Percentiles rank a stretch among this genome's conserved stretches.
These are phyloP conservation scores for Candida freyschussii DNA, from an alignment of 1,139 yeast species.

Conservation along the genomic window DNA sequence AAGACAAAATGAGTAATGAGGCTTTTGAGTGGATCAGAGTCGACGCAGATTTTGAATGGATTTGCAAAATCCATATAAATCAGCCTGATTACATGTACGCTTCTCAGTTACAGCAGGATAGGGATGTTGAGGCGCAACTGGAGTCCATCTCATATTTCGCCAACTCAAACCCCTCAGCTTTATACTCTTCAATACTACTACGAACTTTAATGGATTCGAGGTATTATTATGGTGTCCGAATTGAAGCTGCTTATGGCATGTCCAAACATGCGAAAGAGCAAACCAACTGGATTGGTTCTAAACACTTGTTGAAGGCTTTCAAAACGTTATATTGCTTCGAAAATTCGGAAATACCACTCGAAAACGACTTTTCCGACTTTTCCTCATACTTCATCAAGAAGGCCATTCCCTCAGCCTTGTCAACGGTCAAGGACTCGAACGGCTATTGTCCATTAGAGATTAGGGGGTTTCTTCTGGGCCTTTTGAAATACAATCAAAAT, in stretches of 20 bases:
- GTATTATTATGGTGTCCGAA: constrained; percentile 84
- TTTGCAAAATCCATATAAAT: constrained; percentile 70
- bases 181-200: constrained; percentile 73
- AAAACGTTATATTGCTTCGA: constrained; percentile 70
- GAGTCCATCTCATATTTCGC: constrained; percentile 79
- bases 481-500: constrained; percentile 83
- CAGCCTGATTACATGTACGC: constrained; percentile 96
- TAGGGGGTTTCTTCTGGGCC: constrained; percentile 58
- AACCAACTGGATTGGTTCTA: constrained; percentile 64
- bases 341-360: constrained; percentile 59
- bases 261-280: constrained; percentile 61
- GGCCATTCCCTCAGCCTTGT: constrained; percentile 59
- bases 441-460: constrained; percentile 68
- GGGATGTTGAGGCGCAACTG: constrained; percentile 93
- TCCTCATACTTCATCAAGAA: constrained; percentile 65
- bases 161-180: constrained; percentile 40
- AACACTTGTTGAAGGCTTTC: constrained; percentile 67
- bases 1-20: constrained; percentile 64
- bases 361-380: constrained; percentile 73
- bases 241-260: constrained; percentile 81
- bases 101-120: constrained; percentile 87
- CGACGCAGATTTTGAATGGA: constrained; percentile 98
- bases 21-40: constrained; percentile 97
- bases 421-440: constrained; percentile 53
- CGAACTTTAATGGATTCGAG: constrained; percentile 80